These are phyloP conservation scores for Candida neerlandica DNA, from an alignment of 1,139 yeast species.

Conservation along the genomic window DNA sequence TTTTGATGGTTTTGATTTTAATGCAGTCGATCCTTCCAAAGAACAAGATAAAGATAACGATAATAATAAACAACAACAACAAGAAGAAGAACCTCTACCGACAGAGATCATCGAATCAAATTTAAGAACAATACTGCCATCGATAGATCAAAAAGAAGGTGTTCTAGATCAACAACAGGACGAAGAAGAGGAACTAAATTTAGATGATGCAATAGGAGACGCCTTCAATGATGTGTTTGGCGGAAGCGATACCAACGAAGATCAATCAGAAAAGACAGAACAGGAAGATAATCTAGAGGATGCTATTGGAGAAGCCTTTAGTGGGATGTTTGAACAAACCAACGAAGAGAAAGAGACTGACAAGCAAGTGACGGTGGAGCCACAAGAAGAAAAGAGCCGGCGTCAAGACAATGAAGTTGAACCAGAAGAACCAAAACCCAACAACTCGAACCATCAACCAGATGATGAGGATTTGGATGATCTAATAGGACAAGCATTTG, in stretches of 20 bases:
- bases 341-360: not conserved
- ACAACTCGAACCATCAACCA: not conserved
- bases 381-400: not conserved
- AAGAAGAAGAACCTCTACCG: slow-evolving; percentile 6
- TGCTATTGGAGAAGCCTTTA: slow-evolving; percentile 23
- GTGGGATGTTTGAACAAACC: slow-evolving; percentile 3
- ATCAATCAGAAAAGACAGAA: not conserved
- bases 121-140: too few relatives aligned
- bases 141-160: not conserved
- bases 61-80: slow-evolving; percentile 2
- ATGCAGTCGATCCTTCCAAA: slow-evolving; percentile 4
- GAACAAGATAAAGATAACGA: slow-evolving; percentile 4
- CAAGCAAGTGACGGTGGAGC: not conserved
- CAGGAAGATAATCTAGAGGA: slow-evolving; percentile 19
- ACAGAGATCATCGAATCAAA: too few relatives aligned
- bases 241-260: not conserved
- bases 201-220: slow-evolving; percentile 28
- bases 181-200: slow-evolving; percentile 10
- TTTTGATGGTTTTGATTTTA: slow-evolving; percentile 32
- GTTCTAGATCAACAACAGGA: not conserved
- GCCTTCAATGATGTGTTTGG: slow-evolving; percentile 20
- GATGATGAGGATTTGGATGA: slow-evolving; percentile 19
- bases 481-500: slow-evolving; percentile 28
- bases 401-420: not conserved
- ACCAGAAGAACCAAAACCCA: not conserved